phyloP scores from a whole-genome alignment of 805 yeast species.

The Candida schatavii region DNA sequence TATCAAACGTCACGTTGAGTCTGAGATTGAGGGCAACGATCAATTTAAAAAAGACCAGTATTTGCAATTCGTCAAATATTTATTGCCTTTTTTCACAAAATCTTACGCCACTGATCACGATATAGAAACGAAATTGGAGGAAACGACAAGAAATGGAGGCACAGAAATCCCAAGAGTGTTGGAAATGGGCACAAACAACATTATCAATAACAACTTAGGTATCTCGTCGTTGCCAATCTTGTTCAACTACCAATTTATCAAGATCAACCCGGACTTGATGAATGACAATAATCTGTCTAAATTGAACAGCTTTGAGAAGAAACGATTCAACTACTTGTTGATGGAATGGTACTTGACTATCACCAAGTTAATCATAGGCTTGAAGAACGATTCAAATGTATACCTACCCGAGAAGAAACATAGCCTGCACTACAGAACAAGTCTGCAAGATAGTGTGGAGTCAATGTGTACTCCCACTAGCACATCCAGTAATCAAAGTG shows the following conservation, averaged over 20 bases:
- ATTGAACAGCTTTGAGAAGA: constrained; percentile 22
- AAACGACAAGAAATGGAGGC: background rate
- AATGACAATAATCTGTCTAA: constrained; percentile 23
- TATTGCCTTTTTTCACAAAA: constrained; percentile 16
- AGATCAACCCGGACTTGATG: constrained; percentile 15
- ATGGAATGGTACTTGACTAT: constrained; percentile 47
- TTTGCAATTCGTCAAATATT: constrained; percentile 12
- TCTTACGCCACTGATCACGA: background rate
- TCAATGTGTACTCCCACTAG: background rate
- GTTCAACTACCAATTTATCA: constrained; percentile 33
- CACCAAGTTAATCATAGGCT: constrained; percentile 39
- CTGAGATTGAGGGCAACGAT: constrained; percentile 3
- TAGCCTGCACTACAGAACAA: background rate
- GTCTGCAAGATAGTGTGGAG: constrained; percentile 4
- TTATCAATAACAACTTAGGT: constrained; percentile 50
- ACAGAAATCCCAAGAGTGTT: background rate
- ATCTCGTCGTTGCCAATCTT: constrained; percentile 49
- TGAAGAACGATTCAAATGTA: constrained; percentile 8
- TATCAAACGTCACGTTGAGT: constrained; percentile 11
- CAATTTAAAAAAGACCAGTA: constrained; percentile 3
- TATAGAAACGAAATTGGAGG: constrained; percentile 1
- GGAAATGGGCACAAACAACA: constrained; percentile 1
- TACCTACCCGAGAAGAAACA: background rate
- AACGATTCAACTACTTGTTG: constrained; percentile 31
- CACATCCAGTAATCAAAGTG: constrained; percentile 1